Evolutionary conservation across 78 protist species (phyloP).

Genomic region (Monosiga brevicollis): DNA sequence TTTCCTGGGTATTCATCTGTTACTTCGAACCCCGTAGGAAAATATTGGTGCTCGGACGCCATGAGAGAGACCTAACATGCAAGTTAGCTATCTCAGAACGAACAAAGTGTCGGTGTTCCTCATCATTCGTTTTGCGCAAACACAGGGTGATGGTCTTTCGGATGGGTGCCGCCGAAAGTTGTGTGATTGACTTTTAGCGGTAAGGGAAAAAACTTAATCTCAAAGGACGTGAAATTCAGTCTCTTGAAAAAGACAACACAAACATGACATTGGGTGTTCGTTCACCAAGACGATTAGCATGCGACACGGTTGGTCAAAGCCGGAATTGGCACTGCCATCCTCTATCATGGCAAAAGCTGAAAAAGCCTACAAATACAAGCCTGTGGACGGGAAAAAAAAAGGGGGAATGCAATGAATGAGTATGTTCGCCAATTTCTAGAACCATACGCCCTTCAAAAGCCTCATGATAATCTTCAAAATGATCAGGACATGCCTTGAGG

Average conservation of each 20-base stretch:
- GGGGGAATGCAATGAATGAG: not conserved
- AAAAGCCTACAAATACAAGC: not conserved
- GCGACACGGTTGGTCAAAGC: too few species aligned
- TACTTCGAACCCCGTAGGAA: too few species aligned
- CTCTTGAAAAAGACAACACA: not conserved
- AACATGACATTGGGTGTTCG: too few species aligned
- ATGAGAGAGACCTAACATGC: too few species aligned
- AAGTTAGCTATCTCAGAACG: too few species aligned
- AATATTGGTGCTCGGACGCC: too few species aligned
- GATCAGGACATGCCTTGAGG: slow-evolving; percentile 98
- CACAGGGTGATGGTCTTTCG: not conserved
- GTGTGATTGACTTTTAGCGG: slow-evolving; percentile 8
- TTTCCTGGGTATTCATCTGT: too few species aligned
- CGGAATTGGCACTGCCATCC: too few species aligned
- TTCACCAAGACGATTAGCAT: too few species aligned
- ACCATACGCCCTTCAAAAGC: slow-evolving; percentile 77
- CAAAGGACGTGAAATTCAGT: not conserved
- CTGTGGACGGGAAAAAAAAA: not conserved
- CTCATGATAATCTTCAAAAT: slow-evolving; percentile 93
- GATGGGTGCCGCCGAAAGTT: not conserved
- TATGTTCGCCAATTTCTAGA: not conserved
- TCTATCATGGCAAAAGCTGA: too few species aligned
- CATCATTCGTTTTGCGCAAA: too few species aligned
- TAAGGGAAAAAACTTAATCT: not conserved
- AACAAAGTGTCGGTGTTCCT: too few species aligned